Base-by-base conservation (phyloP, 1,284 basidiomycete genomes). In the Apiotrichum gamsii region DNA sequence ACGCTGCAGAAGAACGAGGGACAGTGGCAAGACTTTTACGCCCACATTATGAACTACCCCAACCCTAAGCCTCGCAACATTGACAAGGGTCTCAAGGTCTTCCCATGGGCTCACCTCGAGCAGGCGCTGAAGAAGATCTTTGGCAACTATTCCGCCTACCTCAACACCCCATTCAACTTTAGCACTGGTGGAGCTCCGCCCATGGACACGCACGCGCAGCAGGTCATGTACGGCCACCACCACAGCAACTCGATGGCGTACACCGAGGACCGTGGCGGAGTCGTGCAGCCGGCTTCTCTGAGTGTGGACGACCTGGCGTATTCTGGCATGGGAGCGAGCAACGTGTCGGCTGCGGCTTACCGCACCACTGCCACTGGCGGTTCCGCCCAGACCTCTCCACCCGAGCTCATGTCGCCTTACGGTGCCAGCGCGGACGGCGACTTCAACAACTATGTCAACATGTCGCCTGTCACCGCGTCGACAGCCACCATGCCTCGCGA, bases 61-160 rank as follows among this genome's bases (percentile, higher is more conserved):
- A 82, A 86, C 47, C 93, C 93, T 3, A 91, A 90, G 69, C 93
- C 93, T 5, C 78, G 94, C 43, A 93, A 94, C 69, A 97, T 97
- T 54, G 93, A 96, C 70, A 96, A 97, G 77, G 90, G 95, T 63
- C 80, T 97, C 67, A 97, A 97, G 73, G 90, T 96, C 3, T 97
- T 97, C 65, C 82, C 85, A n/a, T 97, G 93, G 93, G 80, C 79
- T 36, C 76, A 83, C 40, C 77, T 97, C 11, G 80, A 79, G 6
- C 79, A 82, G 51, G 90, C 90, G 0, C 72, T 97, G 49, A 84
- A 88, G 56, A 96, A 95, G 75, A 91, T 96, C 54, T 80, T 96
- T 39, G 82, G 84, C 30, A 95, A 95, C 90, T 95, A 94, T 67
- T 54, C 45, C 13, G 48, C 48, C 1, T 47, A 35, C 37, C 33